Evolutionary conservation across 176 grass and related monocot genomes (phyloP).

Genomic region (Neostapfia colusana): DNA sequence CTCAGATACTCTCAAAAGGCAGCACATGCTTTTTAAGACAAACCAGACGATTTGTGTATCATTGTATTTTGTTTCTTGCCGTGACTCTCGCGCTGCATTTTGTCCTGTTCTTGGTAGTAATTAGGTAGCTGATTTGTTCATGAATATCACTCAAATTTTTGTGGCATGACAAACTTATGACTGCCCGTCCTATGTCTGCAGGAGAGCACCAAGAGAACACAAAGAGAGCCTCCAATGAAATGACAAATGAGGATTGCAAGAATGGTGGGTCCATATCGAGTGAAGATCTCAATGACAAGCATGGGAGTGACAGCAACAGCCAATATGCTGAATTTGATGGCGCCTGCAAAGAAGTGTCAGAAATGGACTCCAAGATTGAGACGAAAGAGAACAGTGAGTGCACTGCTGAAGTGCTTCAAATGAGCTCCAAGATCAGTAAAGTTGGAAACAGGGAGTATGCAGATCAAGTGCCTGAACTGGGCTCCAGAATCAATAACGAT

Average conservation of each 20-base stretch:
- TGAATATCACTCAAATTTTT: neutral
- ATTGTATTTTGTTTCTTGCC: slow-evolving; percentile 40
- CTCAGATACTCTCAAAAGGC: slow-evolving; percentile 18
- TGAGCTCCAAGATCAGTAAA: slow-evolving; percentile 2
- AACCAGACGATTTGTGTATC: slow-evolving; percentile 13
- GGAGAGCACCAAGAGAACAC: slow-evolving; percentile 32
- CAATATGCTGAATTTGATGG: slow-evolving; percentile 35
- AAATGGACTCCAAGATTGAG: slow-evolving; percentile 10
- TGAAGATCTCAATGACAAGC: slow-evolving; percentile 4
- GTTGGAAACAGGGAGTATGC: slow-evolving; percentile 17
- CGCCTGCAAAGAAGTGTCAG: slow-evolving; percentile 23
- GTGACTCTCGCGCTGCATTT: slow-evolving; percentile 15
- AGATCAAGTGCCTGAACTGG: slow-evolving; percentile 33
- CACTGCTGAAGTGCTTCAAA: slow-evolving; percentile 23
- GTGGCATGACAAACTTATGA: neutral
- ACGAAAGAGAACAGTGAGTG: slow-evolving; percentile 12
- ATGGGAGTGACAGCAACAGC: slow-evolving; percentile 25
- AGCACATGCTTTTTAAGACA: slow-evolving; percentile 47
- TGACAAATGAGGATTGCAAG: slow-evolving; percentile 1
- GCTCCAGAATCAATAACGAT: slow-evolving; percentile 13
- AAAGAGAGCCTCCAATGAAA: slow-evolving; percentile 16
- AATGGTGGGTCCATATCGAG: neutral
- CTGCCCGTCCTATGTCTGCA: slow-evolving; percentile 10
- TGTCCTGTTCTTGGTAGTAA: slow-evolving; percentile 35
- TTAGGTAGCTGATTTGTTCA: slow-evolving; percentile 32